Conservation (phyloP, 768 basidiomycete species). For the Lactarius hatsudake region DNA sequence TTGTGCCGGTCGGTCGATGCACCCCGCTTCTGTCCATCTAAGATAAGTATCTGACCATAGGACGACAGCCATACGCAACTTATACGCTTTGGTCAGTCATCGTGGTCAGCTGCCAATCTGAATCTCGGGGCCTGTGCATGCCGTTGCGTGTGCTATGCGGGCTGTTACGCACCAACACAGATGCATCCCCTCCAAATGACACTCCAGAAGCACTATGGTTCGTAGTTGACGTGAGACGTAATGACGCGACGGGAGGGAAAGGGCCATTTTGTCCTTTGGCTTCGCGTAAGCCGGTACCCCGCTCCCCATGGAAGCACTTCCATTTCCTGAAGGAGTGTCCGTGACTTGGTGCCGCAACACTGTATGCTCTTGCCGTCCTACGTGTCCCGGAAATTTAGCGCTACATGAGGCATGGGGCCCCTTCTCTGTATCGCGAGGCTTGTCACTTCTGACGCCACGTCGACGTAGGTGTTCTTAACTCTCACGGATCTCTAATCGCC, state of each 20-base stretch:
- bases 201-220: constrained; percentile 6
- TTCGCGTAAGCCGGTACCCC: constrained; percentile 12
- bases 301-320: not conserved
- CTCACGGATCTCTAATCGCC: constrained; percentile 14
- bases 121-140: not conserved
- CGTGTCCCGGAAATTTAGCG: constrained; percentile 9
- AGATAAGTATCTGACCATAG: not conserved
- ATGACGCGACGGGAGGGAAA: constrained; percentile 9
- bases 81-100: not conserved
- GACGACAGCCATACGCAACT: not conserved
- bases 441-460: not conserved
- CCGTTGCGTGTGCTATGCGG: not conserved
- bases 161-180: not conserved
- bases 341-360: not conserved
- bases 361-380: constrained; percentile 3
- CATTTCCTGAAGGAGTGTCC: not conserved
- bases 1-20: no score
- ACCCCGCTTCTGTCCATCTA: not conserved
- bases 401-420: not conserved
- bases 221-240: constrained; percentile 15
- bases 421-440: constrained; percentile 3
- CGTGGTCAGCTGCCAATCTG: not conserved
- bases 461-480: constrained; percentile 3
- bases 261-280: constrained; percentile 2
- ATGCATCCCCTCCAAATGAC: constrained; percentile 1